Percentiles rank a stretch among this genome's conserved stretches.
These are phyloP conservation scores for Penicillium sclerotigenum DNA, from an alignment of 2,329 filamentous ascomycete genomes.

Conservation along the genomic window DNA sequence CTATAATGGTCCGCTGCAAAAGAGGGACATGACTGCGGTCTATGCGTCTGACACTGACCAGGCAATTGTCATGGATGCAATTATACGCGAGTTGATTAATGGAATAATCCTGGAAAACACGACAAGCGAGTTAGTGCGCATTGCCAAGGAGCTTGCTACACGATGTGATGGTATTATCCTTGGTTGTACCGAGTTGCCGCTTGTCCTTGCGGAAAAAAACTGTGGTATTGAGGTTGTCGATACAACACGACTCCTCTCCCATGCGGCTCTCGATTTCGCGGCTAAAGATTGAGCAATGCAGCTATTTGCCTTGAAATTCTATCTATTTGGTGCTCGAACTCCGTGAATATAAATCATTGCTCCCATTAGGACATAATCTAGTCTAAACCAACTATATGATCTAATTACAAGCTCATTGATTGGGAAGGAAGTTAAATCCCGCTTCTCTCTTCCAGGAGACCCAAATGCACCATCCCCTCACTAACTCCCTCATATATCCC, in stretches of 20 bases:
- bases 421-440: conserved; percentile 16
- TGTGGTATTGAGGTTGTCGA: conserved; percentile 7
- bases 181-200: conserved; percentile 9
- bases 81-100: background rate
- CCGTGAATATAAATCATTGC: background rate
- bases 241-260: conserved; percentile 6
- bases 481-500: conserved; percentile 64
- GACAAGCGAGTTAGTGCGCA: background rate
- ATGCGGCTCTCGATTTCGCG: conserved; percentile 7
- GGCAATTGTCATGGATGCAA: background rate
- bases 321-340: background rate
- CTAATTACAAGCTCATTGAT: conserved; percentile 1
- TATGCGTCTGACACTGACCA: conserved; percentile 3
- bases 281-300: background rate
- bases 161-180: conserved; percentile 10
- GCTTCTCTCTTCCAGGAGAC: conserved; percentile 24
- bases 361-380: background rate
- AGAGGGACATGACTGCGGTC: conserved; percentile 1
- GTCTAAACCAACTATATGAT: background rate
- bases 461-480: conserved; percentile 52
- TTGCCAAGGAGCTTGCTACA: conserved; percentile 4
- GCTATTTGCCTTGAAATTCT: background rate
- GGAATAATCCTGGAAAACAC: background rate
- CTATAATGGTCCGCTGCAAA: conserved; percentile 3
- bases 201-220: conserved; percentile 7